phyloP scores from a whole-genome alignment of 192 early-diverging fungal genomes.

The Jimgerdemannia lactiflua region DNA sequence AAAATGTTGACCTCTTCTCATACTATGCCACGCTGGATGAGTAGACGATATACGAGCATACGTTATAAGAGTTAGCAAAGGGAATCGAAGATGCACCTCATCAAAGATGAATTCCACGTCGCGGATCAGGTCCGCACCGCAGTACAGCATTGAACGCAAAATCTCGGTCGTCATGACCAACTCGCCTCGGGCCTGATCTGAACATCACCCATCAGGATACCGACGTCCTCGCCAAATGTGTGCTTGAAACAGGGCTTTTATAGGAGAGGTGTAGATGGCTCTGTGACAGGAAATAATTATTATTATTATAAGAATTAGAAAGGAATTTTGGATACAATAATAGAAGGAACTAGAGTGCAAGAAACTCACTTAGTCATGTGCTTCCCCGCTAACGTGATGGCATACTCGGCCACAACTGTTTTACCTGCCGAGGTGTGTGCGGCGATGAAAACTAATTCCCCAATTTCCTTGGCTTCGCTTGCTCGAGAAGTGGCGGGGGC shows the following conservation, averaged over 20 bases:
- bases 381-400: slow-evolving; percentile 88
- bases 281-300: slow-evolving; percentile 16
- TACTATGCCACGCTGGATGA: slow-evolving; percentile 81
- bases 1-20: slow-evolving; percentile 99
- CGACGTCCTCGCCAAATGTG: slow-evolving; percentile 88
- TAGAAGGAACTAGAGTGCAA: too few species aligned
- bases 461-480: slow-evolving; percentile 57
- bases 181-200: slow-evolving; percentile 96
- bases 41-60: not conserved
- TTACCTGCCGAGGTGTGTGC: slow-evolving; percentile 99
- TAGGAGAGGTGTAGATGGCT: slow-evolving; percentile 97
- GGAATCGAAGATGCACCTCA: slow-evolving; percentile 69
- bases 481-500: not conserved
- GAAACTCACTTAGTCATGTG: slow-evolving; percentile 77
- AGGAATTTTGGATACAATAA: too few species aligned
- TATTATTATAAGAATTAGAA: too few species aligned
- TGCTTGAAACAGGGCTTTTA: slow-evolving; percentile 95
- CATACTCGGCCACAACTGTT: slow-evolving; percentile 98
- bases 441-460: slow-evolving; percentile 96
- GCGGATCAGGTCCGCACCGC: slow-evolving; percentile 92
- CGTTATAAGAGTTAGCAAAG: not conserved
- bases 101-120: slow-evolving; percentile 99
- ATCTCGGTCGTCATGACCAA: slow-evolving; percentile 99
- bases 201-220: slow-evolving; percentile 97
- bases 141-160: slow-evolving; percentile 95